A percentile compares a stretch with the other conserved stretches of the same genome.
Evolutionary conservation across 2,329 filamentous ascomycete genomes (phyloP).

Genomic region (Dothideomycetidae sp.): DNA sequence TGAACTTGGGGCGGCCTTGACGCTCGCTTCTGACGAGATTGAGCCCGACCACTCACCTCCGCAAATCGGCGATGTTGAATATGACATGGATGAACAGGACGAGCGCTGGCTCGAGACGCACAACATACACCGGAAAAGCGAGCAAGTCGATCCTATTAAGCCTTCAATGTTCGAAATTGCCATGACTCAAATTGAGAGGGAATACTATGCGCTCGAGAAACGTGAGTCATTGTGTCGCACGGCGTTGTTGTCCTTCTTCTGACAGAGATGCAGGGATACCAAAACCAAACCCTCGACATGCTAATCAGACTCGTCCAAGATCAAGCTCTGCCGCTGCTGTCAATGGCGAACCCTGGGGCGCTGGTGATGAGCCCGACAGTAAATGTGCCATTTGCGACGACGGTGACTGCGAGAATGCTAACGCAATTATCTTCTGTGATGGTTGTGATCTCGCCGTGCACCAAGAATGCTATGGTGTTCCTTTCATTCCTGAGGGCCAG

Average conservation of each 20-base stretch:
- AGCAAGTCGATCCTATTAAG: constrained; percentile 69
- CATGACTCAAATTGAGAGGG: constrained; percentile 97
- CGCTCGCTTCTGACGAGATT: constrained; percentile 44
- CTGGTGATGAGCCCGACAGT: constrained; percentile 86
- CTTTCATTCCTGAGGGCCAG: constrained; percentile 95
- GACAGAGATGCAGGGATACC: constrained; percentile 50
- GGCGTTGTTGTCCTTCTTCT: not conserved
- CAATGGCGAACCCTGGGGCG: constrained; percentile 70
- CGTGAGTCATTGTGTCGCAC: constrained; percentile 29
- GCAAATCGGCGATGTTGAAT: constrained; percentile 69
- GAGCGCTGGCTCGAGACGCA: constrained; percentile 85
- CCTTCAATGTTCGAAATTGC: constrained; percentile 89
- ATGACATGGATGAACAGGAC: constrained; percentile 99
- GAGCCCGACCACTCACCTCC: constrained; percentile 35
- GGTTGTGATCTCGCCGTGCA: constrained; percentile 95
- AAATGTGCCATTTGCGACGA: constrained; percentile 98
- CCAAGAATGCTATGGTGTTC: constrained; percentile 96
- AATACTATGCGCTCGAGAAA: constrained; percentile 94
- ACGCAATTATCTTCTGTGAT: constrained; percentile 97
- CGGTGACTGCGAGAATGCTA: constrained; percentile 98
- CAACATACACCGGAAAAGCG: constrained; percentile 60
- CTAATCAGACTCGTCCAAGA: constrained; percentile 81
- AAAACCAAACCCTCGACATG: constrained; percentile 90
- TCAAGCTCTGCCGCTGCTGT: constrained; percentile 91
- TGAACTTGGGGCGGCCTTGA: constrained; percentile 38